Evolutionary conservation across 148 eudicot species (phyloP), one percentile per base, ranked within the genome.

Genomic region (Hydrangea macrophylla): DNA sequence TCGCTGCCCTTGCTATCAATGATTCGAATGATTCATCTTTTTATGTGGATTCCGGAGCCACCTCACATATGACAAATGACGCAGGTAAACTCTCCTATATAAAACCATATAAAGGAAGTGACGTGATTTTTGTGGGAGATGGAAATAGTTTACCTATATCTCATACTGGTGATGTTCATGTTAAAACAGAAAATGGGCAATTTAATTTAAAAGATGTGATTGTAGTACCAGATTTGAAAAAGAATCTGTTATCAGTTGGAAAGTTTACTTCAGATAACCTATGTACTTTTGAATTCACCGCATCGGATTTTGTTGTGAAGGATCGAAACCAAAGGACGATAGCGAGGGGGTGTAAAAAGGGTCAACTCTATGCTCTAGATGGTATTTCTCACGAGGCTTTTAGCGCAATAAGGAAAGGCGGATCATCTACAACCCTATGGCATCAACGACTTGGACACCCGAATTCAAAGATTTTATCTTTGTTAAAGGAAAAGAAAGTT

Each of bases 281-380:
- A 2, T 60, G 40, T 33, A 60, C 63, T 30, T 13, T 60, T 60
- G 42, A 60, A 32, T 60, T 60, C 35, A 30, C 63, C 15, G 4
- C 23, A 1, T 60, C 39, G 15, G 42, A 24, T 13, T 60, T 60
- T 60, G 40, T 30, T 60, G 11, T 60, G 15, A 60, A 60, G 63
- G 63, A 60, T 15, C 45, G n/a, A 32, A 20, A 31, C 22, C 12
- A 60, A 22, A 5, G 9, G 40, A 59, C n/a, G 13, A 32, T 59
- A 6, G 63, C 23, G 20, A 59, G 32, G 28, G 63, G 42, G 42
- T 23, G 15, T 60, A 60, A 33, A 18, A 30, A 32, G n/a, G 39
- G n/a, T n/a, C n/a, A n/a, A n/a, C n/a, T n/a, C n/a, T n/a, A n/a
- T n/a, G n/a, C n/a, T n/a, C n/a, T n/a, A n/a, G n/a, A n/a, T n/a